Percentiles rank a stretch among this genome's conserved stretches.
These are phyloP conservation scores for Fusarium tricinctum DNA, from an alignment of 2,329 filamentous ascomycete species.

Conservation along the genomic window DNA sequence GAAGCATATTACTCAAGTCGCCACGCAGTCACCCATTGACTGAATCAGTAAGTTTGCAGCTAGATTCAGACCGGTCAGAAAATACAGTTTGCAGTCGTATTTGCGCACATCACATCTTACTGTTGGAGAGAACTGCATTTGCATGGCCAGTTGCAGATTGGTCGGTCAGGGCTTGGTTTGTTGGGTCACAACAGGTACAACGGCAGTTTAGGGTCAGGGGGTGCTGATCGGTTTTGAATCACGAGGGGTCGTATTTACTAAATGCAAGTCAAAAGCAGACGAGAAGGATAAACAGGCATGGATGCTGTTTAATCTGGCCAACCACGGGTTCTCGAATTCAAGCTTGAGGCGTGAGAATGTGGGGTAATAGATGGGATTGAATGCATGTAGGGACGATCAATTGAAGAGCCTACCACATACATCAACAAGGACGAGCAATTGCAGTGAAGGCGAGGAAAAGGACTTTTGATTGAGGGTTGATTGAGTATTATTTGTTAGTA, in stretches of 20 bases:
- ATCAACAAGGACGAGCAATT: background rate
- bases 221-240: conserved; percentile 23
- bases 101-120: background rate
- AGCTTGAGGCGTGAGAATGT: conserved; percentile 33
- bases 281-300: conserved; percentile 8
- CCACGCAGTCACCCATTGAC: conserved; percentile 11
- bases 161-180: conserved; percentile 2
- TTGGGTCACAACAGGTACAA: background rate
- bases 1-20: conserved; percentile 22
- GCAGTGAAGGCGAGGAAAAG: background rate
- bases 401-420: conserved; percentile 9
- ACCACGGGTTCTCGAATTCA: conserved; percentile 34
- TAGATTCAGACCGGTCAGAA: conserved; percentile 6
- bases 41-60: conserved; percentile 6
- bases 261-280: conserved; percentile 32
- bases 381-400: conserved; percentile 13
- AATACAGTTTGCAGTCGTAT: conserved; percentile 3
- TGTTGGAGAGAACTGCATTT: background rate
- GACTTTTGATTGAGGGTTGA: background rate
- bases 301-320: conserved; percentile 29
- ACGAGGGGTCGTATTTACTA: conserved; percentile 27
- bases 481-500: background rate
- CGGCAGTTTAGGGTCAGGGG: background rate
- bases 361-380: conserved; percentile 29
- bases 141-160: background rate